Conservation (phyloP, 371 early-diverging fungal species). For the Mucor circinelloides region DNA sequence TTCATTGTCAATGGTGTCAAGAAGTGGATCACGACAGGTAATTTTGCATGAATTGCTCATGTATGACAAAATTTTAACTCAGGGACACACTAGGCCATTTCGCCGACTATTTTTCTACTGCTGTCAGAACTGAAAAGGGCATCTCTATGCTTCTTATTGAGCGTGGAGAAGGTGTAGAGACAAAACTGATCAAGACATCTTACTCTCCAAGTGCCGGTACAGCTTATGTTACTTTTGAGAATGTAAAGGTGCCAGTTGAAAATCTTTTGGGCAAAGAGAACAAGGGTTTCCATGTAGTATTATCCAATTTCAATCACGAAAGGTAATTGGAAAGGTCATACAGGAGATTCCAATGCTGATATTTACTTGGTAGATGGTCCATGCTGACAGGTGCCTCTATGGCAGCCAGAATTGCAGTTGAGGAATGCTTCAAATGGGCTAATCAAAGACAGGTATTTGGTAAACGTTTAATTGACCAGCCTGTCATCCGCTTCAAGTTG, state of each 20-base stretch:
- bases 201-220: conserved; percentile 84
- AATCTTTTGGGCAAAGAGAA: conserved; percentile 88
- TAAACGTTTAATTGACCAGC: conserved; percentile 74
- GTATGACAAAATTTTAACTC: too few relatives aligned
- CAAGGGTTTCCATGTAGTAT: conserved; percentile 84
- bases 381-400: conserved; percentile 53
- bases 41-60: too few relatives aligned
- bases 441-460: conserved; percentile 75
- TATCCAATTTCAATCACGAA: conserved; percentile 82
- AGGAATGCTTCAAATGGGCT: conserved; percentile 50
- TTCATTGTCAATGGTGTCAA: conserved; percentile 87
- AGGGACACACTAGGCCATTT: conserved; percentile 68
- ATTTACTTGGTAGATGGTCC: too few relatives aligned
- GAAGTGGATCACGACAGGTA: conserved; percentile 73
- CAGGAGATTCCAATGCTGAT: conserved; percentile 64
- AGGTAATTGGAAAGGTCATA: conserved; percentile 74
- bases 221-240: conserved; percentile 77
- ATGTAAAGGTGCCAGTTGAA: conserved; percentile 83
- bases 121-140: conserved; percentile 73
- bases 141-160: conserved; percentile 86
- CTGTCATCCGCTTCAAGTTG: conserved; percentile 70
- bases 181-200: conserved; percentile 77
- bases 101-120: conserved; percentile 74
- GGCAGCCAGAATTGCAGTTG: conserved; percentile 19
- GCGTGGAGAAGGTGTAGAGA: conserved; percentile 75